Base-by-base conservation (phyloP, 1,139 yeast species). In the Wickerhamomyces sp. region DNA sequence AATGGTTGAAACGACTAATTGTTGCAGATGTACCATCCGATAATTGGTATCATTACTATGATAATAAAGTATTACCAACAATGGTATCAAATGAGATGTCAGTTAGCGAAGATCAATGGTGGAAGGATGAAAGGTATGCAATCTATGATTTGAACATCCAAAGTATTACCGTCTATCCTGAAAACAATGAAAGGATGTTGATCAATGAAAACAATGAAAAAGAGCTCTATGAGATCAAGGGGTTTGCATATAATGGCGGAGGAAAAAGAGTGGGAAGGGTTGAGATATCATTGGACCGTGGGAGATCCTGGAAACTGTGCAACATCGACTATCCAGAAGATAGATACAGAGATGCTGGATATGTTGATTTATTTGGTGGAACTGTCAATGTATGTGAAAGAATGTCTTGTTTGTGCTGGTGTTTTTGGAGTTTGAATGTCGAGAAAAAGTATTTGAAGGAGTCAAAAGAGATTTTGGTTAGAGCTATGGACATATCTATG, bases 401-500 rank as follows among this genome's bases (percentile, higher is more conserved):
- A 36, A 51, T 57, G 50, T 56, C 64, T 13, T 58, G 58, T 40
- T 53, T 64, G 35, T 64, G 67, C 42, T 64, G 68, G 68, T 64
- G 68, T 42, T 64, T 64, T 46, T 64, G 67, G 67, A 48, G 51
- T n/a, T 15, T 58, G 5, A 52, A 56, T 9, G 54, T 64, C 6
- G 48, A 52, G 6, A 50, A 57, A 14, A 36, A 48, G 4, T 58
- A 54, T 4, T 39, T 64, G 27, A 45, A 49, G 13, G 37, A 36
- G 4, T 50, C 66, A 6, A 54, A 56, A 34, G 67, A 62, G 30
- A 55, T 65, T 29, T 45, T 65, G 8, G 69, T 65, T 7, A 56
- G 69, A 39, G 68, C 61, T 1, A 65, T 65, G 68, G 68, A 65
- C 45, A 60, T 57, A 32, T 53, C 62, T 27, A 65, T 65, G 68